Percentiles rank a stretch among this genome's conserved stretches.
Evolutionary conservation across 345 rosid genomes (phyloP).

Genomic region (Diplotaxis tenuifolia): DNA sequence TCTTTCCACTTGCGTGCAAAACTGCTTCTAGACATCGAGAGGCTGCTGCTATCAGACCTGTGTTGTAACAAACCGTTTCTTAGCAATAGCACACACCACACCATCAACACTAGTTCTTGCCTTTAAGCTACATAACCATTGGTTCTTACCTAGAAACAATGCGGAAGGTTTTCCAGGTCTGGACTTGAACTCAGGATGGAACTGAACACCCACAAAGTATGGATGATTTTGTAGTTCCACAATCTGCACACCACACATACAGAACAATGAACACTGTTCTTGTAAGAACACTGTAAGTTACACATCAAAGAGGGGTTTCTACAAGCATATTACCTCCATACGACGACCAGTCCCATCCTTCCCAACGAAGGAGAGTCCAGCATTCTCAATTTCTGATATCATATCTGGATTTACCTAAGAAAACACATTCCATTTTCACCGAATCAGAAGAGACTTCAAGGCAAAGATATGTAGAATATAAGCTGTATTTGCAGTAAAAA

Average conservation of each 20-base stretch:
- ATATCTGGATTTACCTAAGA: slow-evolving; percentile 72
- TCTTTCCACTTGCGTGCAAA: slow-evolving; percentile 37
- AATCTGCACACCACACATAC: slow-evolving; percentile 41
- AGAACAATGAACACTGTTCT: slow-evolving; percentile 5
- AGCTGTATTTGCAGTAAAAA: not conserved
- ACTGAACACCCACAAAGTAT: slow-evolving; percentile 74
- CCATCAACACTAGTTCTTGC: not conserved
- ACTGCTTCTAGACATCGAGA: slow-evolving; percentile 56
- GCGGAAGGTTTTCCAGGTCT: slow-evolving; percentile 96
- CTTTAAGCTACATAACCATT: not conserved
- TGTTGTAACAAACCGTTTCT: slow-evolving; percentile 1
- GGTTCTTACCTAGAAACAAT: slow-evolving; percentile 73
- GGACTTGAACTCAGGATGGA: slow-evolving; percentile 96
- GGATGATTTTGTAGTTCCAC: slow-evolving; percentile 62
- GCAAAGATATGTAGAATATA: not conserved
- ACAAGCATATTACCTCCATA: slow-evolving; percentile 58
- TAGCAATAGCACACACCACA: slow-evolving; percentile 9
- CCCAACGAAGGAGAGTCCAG: slow-evolving; percentile 77
- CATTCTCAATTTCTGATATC: slow-evolving; percentile 59
- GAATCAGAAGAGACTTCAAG: not conserved
- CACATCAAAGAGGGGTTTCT: not conserved
- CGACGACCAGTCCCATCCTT: slow-evolving; percentile 69
- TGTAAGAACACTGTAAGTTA: not conserved
- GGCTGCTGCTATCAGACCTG: slow-evolving; percentile 76
- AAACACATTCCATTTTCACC: not conserved